Base-by-base conservation (phyloP, 2,329 filamentous ascomycete species). In the Bisporella sp. region DNA sequence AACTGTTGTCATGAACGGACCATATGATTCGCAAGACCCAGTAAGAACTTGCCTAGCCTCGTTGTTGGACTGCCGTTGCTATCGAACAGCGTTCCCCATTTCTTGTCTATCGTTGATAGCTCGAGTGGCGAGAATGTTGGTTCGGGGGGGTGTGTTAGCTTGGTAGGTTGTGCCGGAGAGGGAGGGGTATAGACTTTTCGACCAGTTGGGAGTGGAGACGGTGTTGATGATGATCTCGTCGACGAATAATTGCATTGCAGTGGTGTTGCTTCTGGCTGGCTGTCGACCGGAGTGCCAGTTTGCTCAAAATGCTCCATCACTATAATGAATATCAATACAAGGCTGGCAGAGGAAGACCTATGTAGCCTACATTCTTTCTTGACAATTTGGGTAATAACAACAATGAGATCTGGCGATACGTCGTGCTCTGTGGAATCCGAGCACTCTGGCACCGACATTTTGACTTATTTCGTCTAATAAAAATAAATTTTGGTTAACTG, bases 31-130 rank as follows among this genome's bases (percentile, higher is more conserved):
- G 87, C 88, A 50, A 95, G 72, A 0, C 87, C 87, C 49, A 82
- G 75, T 45, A 95, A 70, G 39, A 93, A 82, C 56, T 90, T 79
- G 0, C 79, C 78, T 12, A 92, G 73, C 47, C 87, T 75, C 44
- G 74, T 67, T 0, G 88, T 91, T 1, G 87, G 81, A 50, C 77
- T 75, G 0, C 83, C 85, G 31, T 82, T 73, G 3, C 74, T 71
- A 44, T 86, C 81, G 62, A 95, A 95, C 3, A 95, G 66, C 7
- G 73, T 74, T 5, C 87, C 85, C 89, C 89, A 95, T 62, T 84
- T 83, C 62, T 77, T 79, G 64, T 91, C 87, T 31, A 86, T 67
- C 1, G 78, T 77, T 1, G 78, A 82, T 54, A 75, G 64, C 52
- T 81, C 78, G 32, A 68, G 60, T 1, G 50, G 60, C 6, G 62